A percentile compares a stretch with the other conserved stretches of the same genome.
Evolutionary conservation across 1,284 basidiomycete genomes (phyloP).

Genomic region (Erythrobasidium hasegawianum): DNA sequence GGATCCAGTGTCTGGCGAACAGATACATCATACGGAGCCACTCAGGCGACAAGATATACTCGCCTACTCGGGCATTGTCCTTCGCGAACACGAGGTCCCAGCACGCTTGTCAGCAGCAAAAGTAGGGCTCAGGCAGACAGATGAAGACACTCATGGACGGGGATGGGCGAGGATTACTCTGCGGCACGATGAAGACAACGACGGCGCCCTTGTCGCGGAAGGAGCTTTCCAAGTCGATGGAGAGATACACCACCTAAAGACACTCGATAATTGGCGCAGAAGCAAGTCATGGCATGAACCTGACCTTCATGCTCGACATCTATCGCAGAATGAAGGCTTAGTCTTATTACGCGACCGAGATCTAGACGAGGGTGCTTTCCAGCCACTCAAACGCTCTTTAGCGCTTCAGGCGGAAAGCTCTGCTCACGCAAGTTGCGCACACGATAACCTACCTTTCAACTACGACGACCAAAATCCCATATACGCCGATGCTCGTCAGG

Average conservation of each 20-base stretch:
- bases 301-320: slow-evolving; percentile 67
- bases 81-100: slow-evolving; percentile 36
- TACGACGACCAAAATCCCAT: slow-evolving; percentile 60
- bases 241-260: slow-evolving; percentile 66
- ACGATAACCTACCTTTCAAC: slow-evolving; percentile 59
- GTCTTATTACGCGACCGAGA: slow-evolving; percentile 46
- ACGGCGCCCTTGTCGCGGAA: slow-evolving; percentile 56
- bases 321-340: slow-evolving; percentile 57
- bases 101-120: slow-evolving; percentile 40
- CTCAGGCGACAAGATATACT: slow-evolving; percentile 37
- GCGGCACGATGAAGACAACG: slow-evolving; percentile 31
- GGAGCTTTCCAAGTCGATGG: slow-evolving; percentile 71
- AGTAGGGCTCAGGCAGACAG: slow-evolving; percentile 34
- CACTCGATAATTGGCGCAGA: slow-evolving; percentile 61
- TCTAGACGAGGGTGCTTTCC: slow-evolving; percentile 30
- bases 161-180: slow-evolving; percentile 44
- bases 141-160: slow-evolving; percentile 11
- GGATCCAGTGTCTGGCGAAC: slow-evolving; percentile 31
- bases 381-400: neutral
- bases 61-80: slow-evolving; percentile 44
- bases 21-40: slow-evolving; percentile 28
- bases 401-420: neutral
- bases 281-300: slow-evolving; percentile 55
- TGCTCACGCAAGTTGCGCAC: slow-evolving; percentile 8
- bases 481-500: slow-evolving; percentile 29